Conservation (phyloP, 495 filamentous ascomycete genomes). For the Cryomyces antarcticus region DNA sequence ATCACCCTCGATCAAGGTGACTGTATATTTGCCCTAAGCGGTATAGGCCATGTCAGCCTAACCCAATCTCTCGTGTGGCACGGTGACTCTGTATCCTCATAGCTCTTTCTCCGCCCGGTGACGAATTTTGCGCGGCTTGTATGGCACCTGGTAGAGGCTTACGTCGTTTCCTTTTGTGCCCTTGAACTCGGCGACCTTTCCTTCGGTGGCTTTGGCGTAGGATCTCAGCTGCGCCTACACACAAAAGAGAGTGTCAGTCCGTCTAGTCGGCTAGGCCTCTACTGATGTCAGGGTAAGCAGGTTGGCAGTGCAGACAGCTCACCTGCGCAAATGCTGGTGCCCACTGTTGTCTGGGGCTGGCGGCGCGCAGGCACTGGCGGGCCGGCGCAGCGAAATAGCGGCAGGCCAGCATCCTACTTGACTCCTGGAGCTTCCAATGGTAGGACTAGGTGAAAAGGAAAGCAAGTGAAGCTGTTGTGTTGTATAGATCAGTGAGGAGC, state of each 20-base stretch:
- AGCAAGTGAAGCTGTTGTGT: no score
- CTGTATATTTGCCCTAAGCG: constrained; percentile 71
- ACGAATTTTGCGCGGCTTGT: background rate
- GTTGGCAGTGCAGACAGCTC: constrained; percentile 1
- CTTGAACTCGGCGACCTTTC: constrained; percentile 79
- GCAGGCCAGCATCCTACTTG: constrained; percentile 34
- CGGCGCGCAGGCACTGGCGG: constrained; percentile 34
- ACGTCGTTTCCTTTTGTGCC: constrained; percentile 77
- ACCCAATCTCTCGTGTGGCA: no score
- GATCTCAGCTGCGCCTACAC: constrained; percentile 12
- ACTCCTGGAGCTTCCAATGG: background rate
- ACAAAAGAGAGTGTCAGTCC: background rate
- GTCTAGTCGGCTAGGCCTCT: constrained; percentile 13
- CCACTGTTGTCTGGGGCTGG: constrained; percentile 27
- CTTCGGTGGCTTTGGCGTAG: constrained; percentile 33
- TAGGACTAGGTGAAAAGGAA: no score
- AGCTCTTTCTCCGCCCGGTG: no score
- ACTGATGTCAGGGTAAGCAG: constrained; percentile 2
- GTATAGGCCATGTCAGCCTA: background rate
- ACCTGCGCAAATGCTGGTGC: constrained; percentile 32
- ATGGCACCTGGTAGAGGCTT: constrained; percentile 17
- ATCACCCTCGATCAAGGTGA: constrained; percentile 95
- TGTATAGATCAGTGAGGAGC: no score
- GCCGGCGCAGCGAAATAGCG: constrained; percentile 33
- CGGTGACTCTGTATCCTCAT: no score